Conservation (phyloP, 1,284 basidiomycete species). For the Cutaneotrichosporon cavernicola region DNA sequence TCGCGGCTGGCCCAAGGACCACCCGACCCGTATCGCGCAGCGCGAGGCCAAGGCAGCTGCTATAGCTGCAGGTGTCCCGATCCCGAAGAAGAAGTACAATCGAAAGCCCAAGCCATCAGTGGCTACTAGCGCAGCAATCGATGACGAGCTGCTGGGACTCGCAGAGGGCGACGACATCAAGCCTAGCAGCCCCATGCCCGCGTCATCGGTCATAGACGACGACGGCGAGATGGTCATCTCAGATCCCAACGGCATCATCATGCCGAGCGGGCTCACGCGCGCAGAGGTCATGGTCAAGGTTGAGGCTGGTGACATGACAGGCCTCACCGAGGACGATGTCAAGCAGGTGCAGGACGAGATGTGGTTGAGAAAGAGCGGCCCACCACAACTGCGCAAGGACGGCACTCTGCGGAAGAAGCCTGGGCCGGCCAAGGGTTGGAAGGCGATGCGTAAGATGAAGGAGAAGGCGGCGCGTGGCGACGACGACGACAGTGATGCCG, state of each 20-base stretch:
- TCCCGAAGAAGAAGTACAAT: conserved; percentile 31
- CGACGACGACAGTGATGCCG: conserved; percentile 30
- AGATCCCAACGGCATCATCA: conserved; percentile 36
- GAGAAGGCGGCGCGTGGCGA: conserved; percentile 21
- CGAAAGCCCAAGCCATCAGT: conserved; percentile 27
- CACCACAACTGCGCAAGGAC: conserved; percentile 45
- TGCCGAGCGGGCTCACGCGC: conserved; percentile 42
- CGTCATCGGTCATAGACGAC: conserved; percentile 24
- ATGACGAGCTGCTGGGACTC: conserved; percentile 48
- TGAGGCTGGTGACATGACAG: conserved; percentile 33
- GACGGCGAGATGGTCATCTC: conserved; percentile 17
- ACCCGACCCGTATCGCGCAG: conserved; percentile 34
- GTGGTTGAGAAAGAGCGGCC: conserved; percentile 42
- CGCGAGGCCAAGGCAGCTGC: conserved; percentile 37
- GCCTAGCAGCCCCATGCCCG: conserved; percentile 18
- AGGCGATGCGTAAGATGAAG: conserved; percentile 30
- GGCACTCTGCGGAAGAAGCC: conserved; percentile 51
- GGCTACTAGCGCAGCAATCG: conserved; percentile 33
- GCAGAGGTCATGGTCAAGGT: conserved; percentile 41
- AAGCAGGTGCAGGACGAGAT: conserved; percentile 51
- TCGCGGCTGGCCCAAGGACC: conserved; percentile 37
- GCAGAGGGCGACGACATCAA: conserved; percentile 37
- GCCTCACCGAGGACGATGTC: conserved; percentile 45
- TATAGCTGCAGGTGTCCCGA: conserved; percentile 27
- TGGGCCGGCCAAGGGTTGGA: conserved; percentile 52